Conservation (phyloP, 2,329 filamentous ascomycete species). For the Graphiopsis chlorocephala region DNA sequence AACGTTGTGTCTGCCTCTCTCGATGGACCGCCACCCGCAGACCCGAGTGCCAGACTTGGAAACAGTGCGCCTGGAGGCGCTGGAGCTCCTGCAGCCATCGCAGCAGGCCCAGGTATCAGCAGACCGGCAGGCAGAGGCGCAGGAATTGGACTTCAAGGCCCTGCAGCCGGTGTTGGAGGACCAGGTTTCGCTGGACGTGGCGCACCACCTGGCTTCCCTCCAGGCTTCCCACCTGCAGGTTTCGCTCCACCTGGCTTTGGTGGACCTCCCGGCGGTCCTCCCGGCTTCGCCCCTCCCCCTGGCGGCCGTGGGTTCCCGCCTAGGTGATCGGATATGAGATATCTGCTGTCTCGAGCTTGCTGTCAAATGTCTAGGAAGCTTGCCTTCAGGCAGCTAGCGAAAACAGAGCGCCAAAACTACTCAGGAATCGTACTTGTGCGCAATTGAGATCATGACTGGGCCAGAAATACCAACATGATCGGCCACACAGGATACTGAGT, state of each 20-base stretch:
- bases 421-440: not conserved
- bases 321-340: conserved; percentile 4
- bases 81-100: conserved; percentile 62
- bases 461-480: not conserved
- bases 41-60: conserved; percentile 85
- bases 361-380: not conserved
- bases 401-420: not conserved
- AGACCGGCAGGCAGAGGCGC: conserved; percentile 84
- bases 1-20: conserved; percentile 94
- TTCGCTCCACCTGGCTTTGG: conserved; percentile 35
- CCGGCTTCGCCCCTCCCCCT: conserved; percentile 49
- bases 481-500: not conserved
- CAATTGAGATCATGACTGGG: not conserved
- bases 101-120: conserved; percentile 83
- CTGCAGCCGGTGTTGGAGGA: conserved; percentile 81
- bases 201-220: conserved; percentile 39
- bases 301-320: conserved; percentile 34
- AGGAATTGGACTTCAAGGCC: conserved; percentile 75
- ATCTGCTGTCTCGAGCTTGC: not conserved
- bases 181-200: conserved; percentile 63
- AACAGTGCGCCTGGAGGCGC: conserved; percentile 63
- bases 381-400: not conserved
- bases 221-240: conserved; percentile 29
- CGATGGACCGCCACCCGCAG: conserved; percentile 90
- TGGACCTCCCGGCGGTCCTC: conserved; percentile 30